phyloP scores from a whole-genome alignment of 1,284 basidiomycete genomes.

The Ustanciosporium gigantosporum region DNA sequence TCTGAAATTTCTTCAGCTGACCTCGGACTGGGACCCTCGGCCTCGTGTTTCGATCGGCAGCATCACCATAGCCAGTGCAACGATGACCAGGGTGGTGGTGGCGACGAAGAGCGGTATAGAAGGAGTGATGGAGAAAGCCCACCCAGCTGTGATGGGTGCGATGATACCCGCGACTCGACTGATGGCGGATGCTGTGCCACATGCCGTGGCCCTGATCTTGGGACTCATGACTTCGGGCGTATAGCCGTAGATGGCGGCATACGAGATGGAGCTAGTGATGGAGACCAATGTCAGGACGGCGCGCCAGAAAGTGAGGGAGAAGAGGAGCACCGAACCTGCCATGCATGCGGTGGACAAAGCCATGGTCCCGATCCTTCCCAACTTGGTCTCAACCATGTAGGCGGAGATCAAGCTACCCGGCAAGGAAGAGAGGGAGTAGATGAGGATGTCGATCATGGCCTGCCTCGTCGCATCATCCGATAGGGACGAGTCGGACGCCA shows the following conservation, averaged over 20 bases:
- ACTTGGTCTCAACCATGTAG: slow-evolving; percentile 76
- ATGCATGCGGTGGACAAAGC: slow-evolving; percentile 41
- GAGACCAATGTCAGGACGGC: slow-evolving; percentile 36
- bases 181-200: slow-evolving; percentile 51
- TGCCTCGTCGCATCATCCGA: slow-evolving; percentile 16
- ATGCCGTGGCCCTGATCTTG: slow-evolving; percentile 49
- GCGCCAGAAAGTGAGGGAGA: slow-evolving; percentile 25
- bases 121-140: slow-evolving; percentile 24
- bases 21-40: slow-evolving; percentile 1
- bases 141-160: slow-evolving; percentile 52
- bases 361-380: slow-evolving; percentile 76
- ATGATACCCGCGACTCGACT: slow-evolving; percentile 53
- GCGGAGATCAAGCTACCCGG: slow-evolving; percentile 74
- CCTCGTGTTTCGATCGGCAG: slow-evolving; percentile 42
- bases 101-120: slow-evolving; percentile 33
- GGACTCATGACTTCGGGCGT: slow-evolving; percentile 57
- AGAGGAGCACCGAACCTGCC: slow-evolving; percentile 37
- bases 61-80: slow-evolving; percentile 24
- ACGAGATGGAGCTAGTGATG: slow-evolving; percentile 50
- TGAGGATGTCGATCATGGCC: slow-evolving; percentile 42
- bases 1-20: not conserved
- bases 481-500: slow-evolving; percentile 3
- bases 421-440: slow-evolving; percentile 50
- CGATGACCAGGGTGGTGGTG: slow-evolving; percentile 13
- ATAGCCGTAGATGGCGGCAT: slow-evolving; percentile 56